Base-by-base conservation (phyloP, 179 eudicot genomes). In the Beta lomatogona region DNA sequence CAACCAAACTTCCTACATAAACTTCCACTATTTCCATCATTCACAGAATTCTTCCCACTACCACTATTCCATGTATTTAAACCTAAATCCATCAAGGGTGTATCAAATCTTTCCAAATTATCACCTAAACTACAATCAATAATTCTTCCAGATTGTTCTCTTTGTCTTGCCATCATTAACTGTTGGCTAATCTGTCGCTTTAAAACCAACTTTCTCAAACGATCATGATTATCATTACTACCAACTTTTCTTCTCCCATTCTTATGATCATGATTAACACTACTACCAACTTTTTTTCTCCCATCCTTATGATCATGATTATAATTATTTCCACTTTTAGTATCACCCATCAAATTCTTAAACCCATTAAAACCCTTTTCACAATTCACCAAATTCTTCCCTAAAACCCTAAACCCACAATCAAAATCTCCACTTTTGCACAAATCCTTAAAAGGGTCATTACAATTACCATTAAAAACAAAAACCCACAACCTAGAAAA, bases 141-240 rank as follows among this genome's bases (percentile, higher is more conserved):
- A 25, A 25, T 50, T 68, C 28, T 44, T 70, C 6, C 50, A 77
- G 61, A 53, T 76, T 76, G 52, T 45, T 75, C 69, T 19, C 50
- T 59, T 59, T 81, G 73, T 58, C 44, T 81, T 6, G 79, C 75
- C 48, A 75, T 45, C 75, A 64, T 2, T 15, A 81, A 46, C 50
- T 25, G 28, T 25, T 25, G 28, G 28, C 28, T 25, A 25, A 46
- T 58, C 10, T 76, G 79, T 21, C 76, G 76, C 80, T 70, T 82
- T 45, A 77, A 59, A 12, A 77, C 84, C 77, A 59, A 18, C 61
- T 77, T 77, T 25, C 84, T 60, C 77, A 70, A 82, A 55, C 74
- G 75, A 55, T 44, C 52, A 52, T 77, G 55, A 71, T 64, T 52
- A 61, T 46, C 28, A 25, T 1, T 25, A 25, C 28, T 25, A 25